Base-by-base conservation (phyloP, 225 moss, liverwort and hornwort species). In the Takakia lepidozioides region DNA sequence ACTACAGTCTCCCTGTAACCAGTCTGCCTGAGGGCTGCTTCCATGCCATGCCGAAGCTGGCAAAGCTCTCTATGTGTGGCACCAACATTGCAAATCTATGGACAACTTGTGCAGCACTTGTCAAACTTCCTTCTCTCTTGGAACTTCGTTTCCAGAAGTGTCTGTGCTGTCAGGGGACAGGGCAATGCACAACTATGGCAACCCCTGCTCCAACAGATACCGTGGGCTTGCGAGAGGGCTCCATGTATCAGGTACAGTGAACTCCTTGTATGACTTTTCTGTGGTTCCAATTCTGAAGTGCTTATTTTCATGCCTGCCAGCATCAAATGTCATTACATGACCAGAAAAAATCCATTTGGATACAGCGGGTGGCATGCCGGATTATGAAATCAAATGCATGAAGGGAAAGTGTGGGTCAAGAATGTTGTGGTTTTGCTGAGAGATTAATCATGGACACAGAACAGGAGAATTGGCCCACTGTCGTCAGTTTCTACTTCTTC, bases 141-240 rank as follows among this genome's bases (percentile, higher is more conserved):
- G 83, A 87, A 65, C 80, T 87, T n/a, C 71, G 80, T 19, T 87
- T 87, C 54, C 86, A 83, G 41, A 83, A 70, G 68, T 87, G 83
- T 69, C 57, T 59, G 29, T 87, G 73, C 73, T 87, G 80, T 61
- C 54, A 65, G 50, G 73, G 76, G 46, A 87, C 83, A 48, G 80
- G 83, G 55, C 73, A 70, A 29, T 87, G 83, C 72, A 66, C 69
- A 35, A 50, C 66, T 69, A 45, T 70, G 52, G 56, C 56, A 61
- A 55, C 55, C 19, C 50, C 63, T 64, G 62, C 63, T 48, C 57
- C 61, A 61, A 61, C 43, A 55, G 58, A 51, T 64, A 63, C 36
- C 30, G 34, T 48, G 58, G 54, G 35, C 54, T 50, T 66, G 58
- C 53, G 15, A 25, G 54, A 59, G 54, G 53, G 67, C 43, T 56